Evolutionary conservation across 1,139 yeast species (phyloP).

Genomic region (Taphrina deformans): DNA sequence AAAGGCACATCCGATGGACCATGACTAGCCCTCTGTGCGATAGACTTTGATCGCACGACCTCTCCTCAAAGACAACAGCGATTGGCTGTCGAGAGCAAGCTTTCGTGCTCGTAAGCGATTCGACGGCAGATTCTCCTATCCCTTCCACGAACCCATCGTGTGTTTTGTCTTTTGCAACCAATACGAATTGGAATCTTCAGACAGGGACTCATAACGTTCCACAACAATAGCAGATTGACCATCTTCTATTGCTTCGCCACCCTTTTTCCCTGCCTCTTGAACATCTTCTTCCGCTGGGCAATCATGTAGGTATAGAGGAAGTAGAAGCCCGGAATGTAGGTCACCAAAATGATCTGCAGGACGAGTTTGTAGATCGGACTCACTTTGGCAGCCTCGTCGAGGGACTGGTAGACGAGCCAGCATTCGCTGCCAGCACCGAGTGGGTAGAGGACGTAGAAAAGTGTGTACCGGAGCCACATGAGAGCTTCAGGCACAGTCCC

Average conservation of each 20-base stretch:
- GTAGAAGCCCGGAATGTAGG: constrained; percentile 61
- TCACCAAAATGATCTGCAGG: constrained; percentile 58
- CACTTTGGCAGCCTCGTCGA: constrained; percentile 57
- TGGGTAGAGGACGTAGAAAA: constrained; percentile 82
- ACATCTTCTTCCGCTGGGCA: constrained; percentile 52
- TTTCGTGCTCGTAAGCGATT: too few relatives aligned
- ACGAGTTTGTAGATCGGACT: constrained; percentile 59
- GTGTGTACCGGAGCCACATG: constrained; percentile 60
- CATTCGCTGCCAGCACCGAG: constrained; percentile 87
- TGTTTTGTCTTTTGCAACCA: too few relatives aligned
- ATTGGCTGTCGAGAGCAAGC: too few relatives aligned
- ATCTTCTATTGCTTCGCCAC: constrained; percentile 12
- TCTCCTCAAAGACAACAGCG: too few relatives aligned
- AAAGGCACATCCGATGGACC: too few relatives aligned
- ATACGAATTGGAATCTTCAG: too few relatives aligned
- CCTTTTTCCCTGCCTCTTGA: constrained; percentile 32
- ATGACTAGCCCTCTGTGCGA: too few relatives aligned
- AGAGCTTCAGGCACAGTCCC: constrained; percentile 64
- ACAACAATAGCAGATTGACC: too few relatives aligned
- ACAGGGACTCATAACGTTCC: too few relatives aligned
- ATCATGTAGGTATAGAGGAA: constrained; percentile 85
- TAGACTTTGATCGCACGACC: too few relatives aligned
- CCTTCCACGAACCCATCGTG: too few relatives aligned
- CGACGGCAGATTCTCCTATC: too few relatives aligned
- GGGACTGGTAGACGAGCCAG: constrained; percentile 64